Evolutionary conservation across 352 stramenopile species (phyloP), one percentile per base, ranked within the genome.

Genomic region (Phytopythium vexans): DNA sequence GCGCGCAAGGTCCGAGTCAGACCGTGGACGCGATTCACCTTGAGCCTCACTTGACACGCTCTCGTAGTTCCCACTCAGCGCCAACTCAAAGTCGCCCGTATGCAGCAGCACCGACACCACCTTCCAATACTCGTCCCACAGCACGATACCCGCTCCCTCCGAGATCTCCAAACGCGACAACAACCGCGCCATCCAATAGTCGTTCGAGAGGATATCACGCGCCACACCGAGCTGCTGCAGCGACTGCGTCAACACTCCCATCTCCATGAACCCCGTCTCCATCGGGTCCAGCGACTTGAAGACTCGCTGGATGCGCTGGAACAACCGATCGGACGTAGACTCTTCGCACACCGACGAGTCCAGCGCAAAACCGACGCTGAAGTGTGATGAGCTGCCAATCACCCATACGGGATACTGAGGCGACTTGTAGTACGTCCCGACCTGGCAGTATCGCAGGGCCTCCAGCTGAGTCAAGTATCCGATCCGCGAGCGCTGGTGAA

Each of bases 51-150:
- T 39, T 12, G 27, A 27, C 34, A 53, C 54, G 3, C 52, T 37
- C 7, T 64, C 44, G 47, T 83, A 84, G 15, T 73, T 58, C 6
- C 77, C 82, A 11, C 68, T 79, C 16, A 92, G 41, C 14, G 82
- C 79, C 12, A 88, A 57, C 39, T 92, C 74, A 8, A 92, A 58
- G 53, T 92, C 74, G 11, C 64, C 70, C 3, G 82, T 90, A 39
- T 89, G 67, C n/a, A 94, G 45, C 27, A 94, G 47, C 39, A 92
- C 74, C 32, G 79, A 95, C 3, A 89, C 65, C 12, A 80, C 70
- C 46, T 90, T 94, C 92, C 92, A 97, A 56, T 95, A 96, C 52
- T 97, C 87, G 47, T 97, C 87, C 92, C 89, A 98, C 8, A 97
- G 62, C 51, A 98, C 80, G 52, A 98, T 97, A 2, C 89, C 89